Evolutionary conservation across 2,329 filamentous ascomycete genomes (phyloP).

Genomic region (Domatiomyces catenatus): DNA sequence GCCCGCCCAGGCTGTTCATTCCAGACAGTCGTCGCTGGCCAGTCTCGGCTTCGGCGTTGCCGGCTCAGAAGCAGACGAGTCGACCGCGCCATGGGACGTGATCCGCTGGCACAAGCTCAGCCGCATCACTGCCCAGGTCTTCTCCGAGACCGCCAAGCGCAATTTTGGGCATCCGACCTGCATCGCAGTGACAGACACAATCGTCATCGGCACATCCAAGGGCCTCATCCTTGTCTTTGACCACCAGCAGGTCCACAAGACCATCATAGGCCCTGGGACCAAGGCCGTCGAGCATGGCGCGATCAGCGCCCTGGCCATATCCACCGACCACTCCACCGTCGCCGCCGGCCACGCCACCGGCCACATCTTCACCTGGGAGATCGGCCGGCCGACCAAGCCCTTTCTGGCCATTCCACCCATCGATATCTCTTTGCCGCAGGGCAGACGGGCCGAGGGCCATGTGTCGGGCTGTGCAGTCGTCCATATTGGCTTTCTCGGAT

Average conservation of each 20-base stretch:
- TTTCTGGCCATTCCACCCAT: slow-evolving; percentile 78
- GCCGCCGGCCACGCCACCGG: slow-evolving; percentile 81
- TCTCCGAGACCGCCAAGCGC: slow-evolving; percentile 80
- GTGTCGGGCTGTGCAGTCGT: slow-evolving; percentile 61
- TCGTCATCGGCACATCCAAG: slow-evolving; percentile 84
- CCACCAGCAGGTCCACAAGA: slow-evolving; percentile 87
- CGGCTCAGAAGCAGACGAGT: slow-evolving; percentile 48
- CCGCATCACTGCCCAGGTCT: slow-evolving; percentile 76
- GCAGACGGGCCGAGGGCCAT: slow-evolving; percentile 66
- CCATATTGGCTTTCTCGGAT: slow-evolving; percentile 89
- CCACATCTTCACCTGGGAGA: slow-evolving; percentile 94
- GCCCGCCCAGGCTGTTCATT: slow-evolving; percentile 63
- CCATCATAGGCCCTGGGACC: slow-evolving; percentile 82
- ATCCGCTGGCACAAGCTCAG: slow-evolving; percentile 88
- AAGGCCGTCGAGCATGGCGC: slow-evolving; percentile 88
- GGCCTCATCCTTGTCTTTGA: slow-evolving; percentile 92
- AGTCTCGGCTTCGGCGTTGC: slow-evolving; percentile 46
- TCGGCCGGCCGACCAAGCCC: slow-evolving; percentile 61
- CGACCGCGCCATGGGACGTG: slow-evolving; percentile 84
- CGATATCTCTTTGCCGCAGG: slow-evolving; percentile 47
- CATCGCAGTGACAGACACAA: slow-evolving; percentile 70
- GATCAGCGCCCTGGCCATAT: slow-evolving; percentile 74
- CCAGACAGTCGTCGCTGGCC: slow-evolving; percentile 62
- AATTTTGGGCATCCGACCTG: slow-evolving; percentile 89
- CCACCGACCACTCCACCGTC: slow-evolving; percentile 83